Conservation (phyloP, 129 eudicot genomes). For the Oenanthe sinensis region DNA sequence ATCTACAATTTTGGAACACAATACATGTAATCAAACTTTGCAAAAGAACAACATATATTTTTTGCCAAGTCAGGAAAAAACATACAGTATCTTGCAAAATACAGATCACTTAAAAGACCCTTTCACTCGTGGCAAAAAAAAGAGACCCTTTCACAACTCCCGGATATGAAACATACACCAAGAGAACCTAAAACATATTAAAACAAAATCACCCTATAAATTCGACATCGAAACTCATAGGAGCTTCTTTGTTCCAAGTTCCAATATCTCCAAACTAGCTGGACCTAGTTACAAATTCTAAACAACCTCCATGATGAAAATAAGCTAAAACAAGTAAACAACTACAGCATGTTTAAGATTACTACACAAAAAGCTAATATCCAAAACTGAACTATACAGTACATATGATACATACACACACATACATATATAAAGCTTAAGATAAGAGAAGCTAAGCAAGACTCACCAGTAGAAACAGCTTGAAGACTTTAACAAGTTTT, state of each 20-base stretch:
- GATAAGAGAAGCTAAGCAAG: slow-evolving; percentile 9
- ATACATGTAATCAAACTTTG: background rate
- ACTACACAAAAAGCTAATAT: background rate
- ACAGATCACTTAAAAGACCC: background rate
- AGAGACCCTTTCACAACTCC: too few species aligned
- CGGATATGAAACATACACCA: background rate
- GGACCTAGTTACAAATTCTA: background rate
- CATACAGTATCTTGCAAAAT: background rate
- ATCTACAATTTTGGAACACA: background rate
- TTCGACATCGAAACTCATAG: background rate
- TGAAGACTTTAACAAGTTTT: background rate
- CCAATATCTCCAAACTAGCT: background rate
- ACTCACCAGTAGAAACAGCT: slow-evolving; percentile 11
- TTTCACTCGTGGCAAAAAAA: too few species aligned
- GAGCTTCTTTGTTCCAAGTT: background rate
- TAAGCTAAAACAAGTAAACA: background rate
- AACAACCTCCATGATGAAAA: background rate
- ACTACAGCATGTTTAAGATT: background rate
- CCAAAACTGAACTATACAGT: background rate
- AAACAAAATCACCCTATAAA: background rate
- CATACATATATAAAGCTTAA: background rate
- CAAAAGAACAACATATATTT: too few species aligned
- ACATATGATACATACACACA: background rate
- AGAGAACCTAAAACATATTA: background rate
- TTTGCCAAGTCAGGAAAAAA: background rate